Conservation (phyloP, 1,284 basidiomycete genomes). For the Trichosporon sp. region DNA sequence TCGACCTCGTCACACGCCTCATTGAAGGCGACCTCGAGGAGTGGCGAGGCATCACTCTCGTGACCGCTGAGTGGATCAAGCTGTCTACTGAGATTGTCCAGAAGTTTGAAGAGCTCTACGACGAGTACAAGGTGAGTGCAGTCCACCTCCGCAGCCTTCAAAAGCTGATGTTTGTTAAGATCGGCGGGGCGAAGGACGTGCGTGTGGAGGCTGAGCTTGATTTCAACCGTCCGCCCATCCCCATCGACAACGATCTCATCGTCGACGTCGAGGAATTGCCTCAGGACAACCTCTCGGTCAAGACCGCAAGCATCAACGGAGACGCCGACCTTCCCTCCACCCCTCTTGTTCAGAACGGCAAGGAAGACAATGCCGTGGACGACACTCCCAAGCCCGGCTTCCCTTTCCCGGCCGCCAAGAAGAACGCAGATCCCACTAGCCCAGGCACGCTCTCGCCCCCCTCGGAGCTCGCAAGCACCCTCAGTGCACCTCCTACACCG, state of each 20-base stretch:
- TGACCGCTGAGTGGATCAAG: slow-evolving; percentile 6
- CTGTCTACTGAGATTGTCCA: neutral
- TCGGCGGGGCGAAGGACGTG: neutral
- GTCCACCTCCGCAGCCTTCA: neutral
- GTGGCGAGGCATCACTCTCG: neutral
- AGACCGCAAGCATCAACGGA: neutral
- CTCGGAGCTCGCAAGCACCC: neutral
- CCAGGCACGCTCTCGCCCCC: neutral
- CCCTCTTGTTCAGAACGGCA: neutral
- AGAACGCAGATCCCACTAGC: neutral
- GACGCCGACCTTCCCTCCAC: neutral
- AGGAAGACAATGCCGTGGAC: neutral
- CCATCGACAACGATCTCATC: neutral
- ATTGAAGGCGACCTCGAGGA: neutral
- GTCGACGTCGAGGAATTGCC: neutral
- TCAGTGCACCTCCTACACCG: slow-evolving; percentile 9
- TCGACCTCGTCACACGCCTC: neutral
- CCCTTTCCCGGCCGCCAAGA: neutral
- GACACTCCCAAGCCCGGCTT: neutral
- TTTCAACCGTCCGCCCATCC: neutral
- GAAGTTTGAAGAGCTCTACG: neutral
- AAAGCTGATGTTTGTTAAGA: neutral
- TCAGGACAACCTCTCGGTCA: neutral
- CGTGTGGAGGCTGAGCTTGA: neutral
- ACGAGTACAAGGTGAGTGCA: slow-evolving; percentile 1